Percentiles rank a stretch among this genome's conserved stretches.
These are phyloP conservation scores for Botrytis cinerea DNA, from an alignment of 2,329 filamentous ascomycete species.

Conservation along the genomic window DNA sequence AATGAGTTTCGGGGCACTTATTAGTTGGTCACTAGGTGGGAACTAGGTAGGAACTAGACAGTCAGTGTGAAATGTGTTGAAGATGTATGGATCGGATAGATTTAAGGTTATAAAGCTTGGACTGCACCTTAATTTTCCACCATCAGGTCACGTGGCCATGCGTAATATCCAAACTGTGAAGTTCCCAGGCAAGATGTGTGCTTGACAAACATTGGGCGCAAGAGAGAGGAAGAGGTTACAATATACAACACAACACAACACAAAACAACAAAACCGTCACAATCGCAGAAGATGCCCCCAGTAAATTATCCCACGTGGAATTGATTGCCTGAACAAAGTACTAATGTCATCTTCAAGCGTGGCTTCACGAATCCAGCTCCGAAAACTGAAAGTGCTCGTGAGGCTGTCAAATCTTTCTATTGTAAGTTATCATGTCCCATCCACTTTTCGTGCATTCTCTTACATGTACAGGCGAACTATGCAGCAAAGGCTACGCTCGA, in stretches of 20 bases:
- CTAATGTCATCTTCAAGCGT: conserved; percentile 43
- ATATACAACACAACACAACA: neutral
- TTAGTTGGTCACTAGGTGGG: neutral
- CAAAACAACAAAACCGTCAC: neutral
- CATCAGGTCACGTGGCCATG: neutral
- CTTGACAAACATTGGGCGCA: conserved; percentile 6
- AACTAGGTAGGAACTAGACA: neutral
- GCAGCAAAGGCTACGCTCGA: conserved; percentile 90
- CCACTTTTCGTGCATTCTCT: conserved; percentile 19
- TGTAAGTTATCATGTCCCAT: conserved; percentile 47
- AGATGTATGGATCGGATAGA: conserved; percentile 28
- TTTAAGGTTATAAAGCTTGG: conserved; percentile 32
- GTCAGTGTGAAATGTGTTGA: conserved; percentile 23
- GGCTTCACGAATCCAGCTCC: conserved; percentile 50
- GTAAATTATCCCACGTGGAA: conserved; percentile 44
- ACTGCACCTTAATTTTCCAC: conserved; percentile 33
- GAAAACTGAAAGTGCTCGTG: conserved; percentile 65
- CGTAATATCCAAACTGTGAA: neutral
- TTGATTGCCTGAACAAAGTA: neutral
- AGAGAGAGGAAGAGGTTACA: neutral
- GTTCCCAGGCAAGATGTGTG: conserved; percentile 1
- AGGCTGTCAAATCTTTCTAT: conserved; percentile 78
- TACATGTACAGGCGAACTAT: conserved; percentile 61
- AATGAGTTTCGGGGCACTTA: neutral
- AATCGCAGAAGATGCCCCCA: conserved; percentile 52